Evolutionary conservation across 768 basidiomycete genomes (phyloP).

Genomic region (Tremella mesenterica): DNA sequence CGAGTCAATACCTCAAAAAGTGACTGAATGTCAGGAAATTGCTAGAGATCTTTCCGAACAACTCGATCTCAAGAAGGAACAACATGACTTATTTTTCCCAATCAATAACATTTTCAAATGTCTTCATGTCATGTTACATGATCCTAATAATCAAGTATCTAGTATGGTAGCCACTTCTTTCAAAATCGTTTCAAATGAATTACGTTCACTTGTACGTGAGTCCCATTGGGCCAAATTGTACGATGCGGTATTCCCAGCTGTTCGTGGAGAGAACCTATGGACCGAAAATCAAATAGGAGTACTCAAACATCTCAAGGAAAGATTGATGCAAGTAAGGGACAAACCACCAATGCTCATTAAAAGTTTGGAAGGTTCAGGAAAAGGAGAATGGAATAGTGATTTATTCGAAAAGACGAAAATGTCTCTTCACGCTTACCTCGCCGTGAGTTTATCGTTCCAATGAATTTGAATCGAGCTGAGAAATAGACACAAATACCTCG

Average conservation of each 20-base stretch:
- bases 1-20: background rate
- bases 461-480: background rate
- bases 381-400: slow-evolving; percentile 14
- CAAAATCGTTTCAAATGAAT: background rate
- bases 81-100: background rate
- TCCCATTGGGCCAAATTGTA: background rate
- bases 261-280: background rate
- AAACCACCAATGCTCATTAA: background rate
- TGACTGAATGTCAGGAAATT: background rate
- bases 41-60: background rate
- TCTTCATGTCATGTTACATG: background rate
- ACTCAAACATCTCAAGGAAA: background rate
- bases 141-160: background rate
- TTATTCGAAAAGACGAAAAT: slow-evolving; percentile 25
- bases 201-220: background rate
- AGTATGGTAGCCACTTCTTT: background rate
- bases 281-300: background rate
- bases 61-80: background rate
- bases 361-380: background rate
- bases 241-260: background rate
- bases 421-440: slow-evolving; percentile 24
- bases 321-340: background rate
- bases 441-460: slow-evolving; percentile 6
- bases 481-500: background rate
- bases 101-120: background rate